A percentile compares a stretch with the other conserved stretches of the same genome.
Conservation (phyloP, 371 early-diverging fungal genomes). For the Lichtheimia ramosa region DNA sequence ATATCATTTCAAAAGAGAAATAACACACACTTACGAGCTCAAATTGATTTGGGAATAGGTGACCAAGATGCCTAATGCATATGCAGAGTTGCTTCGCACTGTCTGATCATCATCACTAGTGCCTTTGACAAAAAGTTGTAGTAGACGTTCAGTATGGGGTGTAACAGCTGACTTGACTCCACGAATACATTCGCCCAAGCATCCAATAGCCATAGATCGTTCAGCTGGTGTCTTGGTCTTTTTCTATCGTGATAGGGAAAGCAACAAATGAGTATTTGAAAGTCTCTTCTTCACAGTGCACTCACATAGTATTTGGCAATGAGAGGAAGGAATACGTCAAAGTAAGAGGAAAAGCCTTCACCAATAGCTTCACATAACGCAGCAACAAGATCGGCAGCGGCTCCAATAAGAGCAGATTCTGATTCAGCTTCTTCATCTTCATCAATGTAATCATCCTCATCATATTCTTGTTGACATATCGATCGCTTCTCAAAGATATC, state of each 20-base stretch:
- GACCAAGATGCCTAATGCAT: slow-evolving; percentile 76
- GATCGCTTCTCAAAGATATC: slow-evolving; percentile 80
- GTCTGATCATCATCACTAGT: slow-evolving; percentile 78
- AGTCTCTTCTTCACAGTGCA: neutral
- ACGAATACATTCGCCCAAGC: slow-evolving; percentile 79
- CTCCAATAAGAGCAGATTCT: slow-evolving; percentile 78
- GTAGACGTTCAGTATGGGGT: slow-evolving; percentile 71
- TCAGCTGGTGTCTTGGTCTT: slow-evolving; percentile 70
- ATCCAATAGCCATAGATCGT: slow-evolving; percentile 89
- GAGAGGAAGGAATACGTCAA: slow-evolving; percentile 78
- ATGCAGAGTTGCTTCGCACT: slow-evolving; percentile 87
- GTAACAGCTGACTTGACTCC: slow-evolving; percentile 77
- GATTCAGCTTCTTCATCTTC: slow-evolving; percentile 85
- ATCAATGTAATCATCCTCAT: slow-evolving; percentile 69
- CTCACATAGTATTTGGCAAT: slow-evolving; percentile 76
- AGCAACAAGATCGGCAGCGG: slow-evolving; percentile 83
- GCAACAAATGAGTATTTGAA: neutral
- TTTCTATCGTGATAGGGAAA: slow-evolving; percentile 34
- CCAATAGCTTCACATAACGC: slow-evolving; percentile 76
- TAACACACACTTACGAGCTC: slow-evolving; percentile 40
- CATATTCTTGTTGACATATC: slow-evolving; percentile 78
- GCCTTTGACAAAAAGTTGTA: slow-evolving; percentile 66
- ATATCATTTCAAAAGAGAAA: neutral
- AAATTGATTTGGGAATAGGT: slow-evolving; percentile 71
- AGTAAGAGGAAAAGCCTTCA: slow-evolving; percentile 68